Evolutionary conservation across 768 basidiomycete species (phyloP).

Genomic region (Megacollybia marginata): DNA sequence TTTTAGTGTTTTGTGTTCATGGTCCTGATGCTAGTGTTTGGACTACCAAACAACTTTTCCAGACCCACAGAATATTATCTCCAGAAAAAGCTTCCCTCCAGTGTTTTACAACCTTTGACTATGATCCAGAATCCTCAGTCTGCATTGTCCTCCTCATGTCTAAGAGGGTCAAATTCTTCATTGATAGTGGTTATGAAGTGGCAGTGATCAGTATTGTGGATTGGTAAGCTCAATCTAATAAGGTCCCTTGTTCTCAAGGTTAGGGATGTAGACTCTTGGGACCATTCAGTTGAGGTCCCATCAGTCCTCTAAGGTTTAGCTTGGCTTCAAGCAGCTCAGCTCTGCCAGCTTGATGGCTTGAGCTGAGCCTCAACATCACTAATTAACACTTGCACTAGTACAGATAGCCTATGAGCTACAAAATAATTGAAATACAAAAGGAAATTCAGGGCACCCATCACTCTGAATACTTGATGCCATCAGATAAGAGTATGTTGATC

Average conservation of each 20-base stretch:
- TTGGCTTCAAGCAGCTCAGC: too few species aligned
- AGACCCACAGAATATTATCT: constrained; percentile 2
- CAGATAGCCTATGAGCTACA: too few species aligned
- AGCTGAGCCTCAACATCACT: too few species aligned
- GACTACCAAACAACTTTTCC: constrained; percentile 6
- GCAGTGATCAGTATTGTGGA: not conserved
- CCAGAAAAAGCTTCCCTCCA: not conserved
- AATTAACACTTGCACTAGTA: too few species aligned
- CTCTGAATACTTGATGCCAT: too few species aligned
- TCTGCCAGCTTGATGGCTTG: too few species aligned
- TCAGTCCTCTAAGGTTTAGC: not conserved
- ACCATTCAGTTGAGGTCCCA: not conserved
- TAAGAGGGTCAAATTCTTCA: not conserved
- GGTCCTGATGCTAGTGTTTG: constrained; percentile 2
- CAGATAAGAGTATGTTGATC: too few species aligned
- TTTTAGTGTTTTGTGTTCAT: not conserved
- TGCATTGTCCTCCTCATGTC: not conserved
- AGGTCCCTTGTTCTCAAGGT: not conserved
- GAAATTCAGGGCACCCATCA: too few species aligned
- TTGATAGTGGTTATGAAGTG: not conserved
- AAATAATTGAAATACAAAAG: too few species aligned
- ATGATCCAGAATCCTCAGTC: not conserved
- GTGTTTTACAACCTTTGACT: not conserved
- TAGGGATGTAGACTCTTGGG: not conserved
- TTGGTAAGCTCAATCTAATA: not conserved